Conservation (phyloP, 2,329 filamentous ascomycete genomes). For the Trichoderma koningiopsis region DNA sequence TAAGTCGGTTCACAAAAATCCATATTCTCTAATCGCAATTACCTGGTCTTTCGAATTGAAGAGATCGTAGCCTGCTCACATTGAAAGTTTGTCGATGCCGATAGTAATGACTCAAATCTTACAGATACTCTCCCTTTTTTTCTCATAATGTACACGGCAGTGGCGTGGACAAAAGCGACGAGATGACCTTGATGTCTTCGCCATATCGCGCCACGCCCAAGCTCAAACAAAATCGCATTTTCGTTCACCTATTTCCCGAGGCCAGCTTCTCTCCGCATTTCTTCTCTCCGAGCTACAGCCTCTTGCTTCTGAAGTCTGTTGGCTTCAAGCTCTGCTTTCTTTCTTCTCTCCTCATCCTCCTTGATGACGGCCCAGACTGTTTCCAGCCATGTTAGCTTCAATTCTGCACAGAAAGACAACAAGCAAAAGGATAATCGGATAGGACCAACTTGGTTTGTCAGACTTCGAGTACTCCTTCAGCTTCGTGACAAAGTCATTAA, state of each 20-base stretch:
- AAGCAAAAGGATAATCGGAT: not conserved
- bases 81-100: not conserved
- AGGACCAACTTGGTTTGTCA: slow-evolving; percentile 78
- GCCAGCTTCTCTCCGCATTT: slow-evolving; percentile 53
- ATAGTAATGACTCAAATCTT: slow-evolving; percentile 2
- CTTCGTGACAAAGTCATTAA: slow-evolving; percentile 81
- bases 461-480: slow-evolving; percentile 90
- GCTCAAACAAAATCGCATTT: not conserved
- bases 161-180: not conserved
- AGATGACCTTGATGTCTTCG: not conserved
- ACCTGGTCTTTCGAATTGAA: not conserved
- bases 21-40: not conserved
- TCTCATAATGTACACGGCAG: slow-evolving; percentile 8
- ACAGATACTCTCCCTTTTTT: slow-evolving; percentile 5
- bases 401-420: not conserved
- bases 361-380: slow-evolving; percentile 56
- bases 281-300: slow-evolving; percentile 48
- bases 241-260: slow-evolving; percentile 38
- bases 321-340: slow-evolving; percentile 41
- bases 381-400: slow-evolving; percentile 24
- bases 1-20: not conserved
- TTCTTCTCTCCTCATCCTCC: slow-evolving; percentile 49
- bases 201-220: not conserved
- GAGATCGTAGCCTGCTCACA: not conserved
- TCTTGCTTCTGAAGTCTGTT: slow-evolving; percentile 45